A percentile compares a stretch with the other conserved stretches of the same genome.
Evolutionary conservation across 768 basidiomycete species (phyloP).

Genomic region (Strobilomyces confusus): DNA sequence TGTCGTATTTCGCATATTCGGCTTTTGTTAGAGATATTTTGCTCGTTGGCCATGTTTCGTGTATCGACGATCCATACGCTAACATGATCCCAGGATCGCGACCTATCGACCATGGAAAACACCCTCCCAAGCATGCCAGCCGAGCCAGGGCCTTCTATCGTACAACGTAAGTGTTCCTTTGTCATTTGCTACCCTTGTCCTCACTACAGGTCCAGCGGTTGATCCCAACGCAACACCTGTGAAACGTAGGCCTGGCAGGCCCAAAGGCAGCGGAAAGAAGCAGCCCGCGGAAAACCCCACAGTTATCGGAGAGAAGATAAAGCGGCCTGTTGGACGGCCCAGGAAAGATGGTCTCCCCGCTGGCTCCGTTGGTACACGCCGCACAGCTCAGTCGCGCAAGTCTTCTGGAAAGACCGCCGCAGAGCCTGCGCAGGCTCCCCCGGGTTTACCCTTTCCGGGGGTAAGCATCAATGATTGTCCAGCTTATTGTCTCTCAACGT

Average conservation of each 20-base stretch:
- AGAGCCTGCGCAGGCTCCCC: slow-evolving; percentile 21
- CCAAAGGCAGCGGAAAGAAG: slow-evolving; percentile 80
- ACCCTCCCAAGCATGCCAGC: slow-evolving; percentile 24
- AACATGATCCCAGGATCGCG: slow-evolving; percentile 24
- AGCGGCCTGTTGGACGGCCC: slow-evolving; percentile 77
- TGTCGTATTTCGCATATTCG: slow-evolving; percentile 34
- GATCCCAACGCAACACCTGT: slow-evolving; percentile 33
- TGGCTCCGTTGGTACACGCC: slow-evolving; percentile 53
- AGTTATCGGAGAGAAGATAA: slow-evolving; percentile 49
- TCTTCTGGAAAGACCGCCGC: slow-evolving; percentile 28
- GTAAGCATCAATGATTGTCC: slow-evolving; percentile 13
- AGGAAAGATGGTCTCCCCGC: slow-evolving; percentile 80
- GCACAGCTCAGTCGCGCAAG: slow-evolving; percentile 41
- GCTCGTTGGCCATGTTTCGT: slow-evolving; percentile 16
- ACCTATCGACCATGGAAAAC: slow-evolving; percentile 21
- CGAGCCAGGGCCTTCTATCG: slow-evolving; percentile 26
- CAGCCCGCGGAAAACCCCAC: slow-evolving; percentile 37
- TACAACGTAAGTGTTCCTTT: slow-evolving; percentile 18
- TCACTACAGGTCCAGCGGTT: slow-evolving; percentile 16
- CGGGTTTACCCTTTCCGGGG: slow-evolving; percentile 31
- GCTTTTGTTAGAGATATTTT: slow-evolving; percentile 30
- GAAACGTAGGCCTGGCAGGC: slow-evolving; percentile 72
- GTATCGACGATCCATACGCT: slow-evolving; percentile 18
- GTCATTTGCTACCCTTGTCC: neutral
- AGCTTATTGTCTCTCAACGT: neutral